Evolutionary conservation across 163 green algal genomes (phyloP).

Genomic region (Smithsoniella earleae): DNA sequence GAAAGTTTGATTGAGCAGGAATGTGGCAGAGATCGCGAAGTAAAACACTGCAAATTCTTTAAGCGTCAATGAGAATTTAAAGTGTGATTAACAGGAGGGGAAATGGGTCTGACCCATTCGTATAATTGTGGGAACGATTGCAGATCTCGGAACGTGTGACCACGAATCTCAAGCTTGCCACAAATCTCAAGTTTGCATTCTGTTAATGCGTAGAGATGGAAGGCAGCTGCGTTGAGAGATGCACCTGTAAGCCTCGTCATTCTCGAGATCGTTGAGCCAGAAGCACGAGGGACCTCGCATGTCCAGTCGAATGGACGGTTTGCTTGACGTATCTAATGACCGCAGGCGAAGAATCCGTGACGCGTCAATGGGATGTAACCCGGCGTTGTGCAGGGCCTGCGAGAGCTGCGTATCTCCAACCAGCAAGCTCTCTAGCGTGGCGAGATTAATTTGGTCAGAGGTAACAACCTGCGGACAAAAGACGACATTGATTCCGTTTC

Average conservation of each 20-base stretch:
- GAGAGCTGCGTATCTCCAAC: neutral
- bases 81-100: too few relatives aligned
- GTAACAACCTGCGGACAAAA: neutral
- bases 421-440: slow-evolving; percentile 2
- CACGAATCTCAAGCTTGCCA: too few relatives aligned
- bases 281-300: neutral
- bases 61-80: too few relatives aligned
- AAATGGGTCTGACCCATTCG: too few relatives aligned
- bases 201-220: too few relatives aligned
- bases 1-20: neutral
- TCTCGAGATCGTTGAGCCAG: slow-evolving; percentile 24
- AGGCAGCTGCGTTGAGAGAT: too few relatives aligned
- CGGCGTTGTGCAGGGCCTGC: neutral
- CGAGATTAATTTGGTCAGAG: neutral
- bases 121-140: too few relatives aligned
- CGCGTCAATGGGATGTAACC: neutral
- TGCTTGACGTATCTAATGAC: neutral
- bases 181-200: too few relatives aligned
- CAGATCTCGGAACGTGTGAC: too few relatives aligned
- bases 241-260: neutral
- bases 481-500: too few relatives aligned
- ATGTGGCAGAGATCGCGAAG: too few relatives aligned
- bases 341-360: neutral
- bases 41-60: too few relatives aligned
- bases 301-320: neutral